Evolutionary conservation across 176 grass and related monocot species (phyloP).

Genomic region (Carex littledalei): DNA sequence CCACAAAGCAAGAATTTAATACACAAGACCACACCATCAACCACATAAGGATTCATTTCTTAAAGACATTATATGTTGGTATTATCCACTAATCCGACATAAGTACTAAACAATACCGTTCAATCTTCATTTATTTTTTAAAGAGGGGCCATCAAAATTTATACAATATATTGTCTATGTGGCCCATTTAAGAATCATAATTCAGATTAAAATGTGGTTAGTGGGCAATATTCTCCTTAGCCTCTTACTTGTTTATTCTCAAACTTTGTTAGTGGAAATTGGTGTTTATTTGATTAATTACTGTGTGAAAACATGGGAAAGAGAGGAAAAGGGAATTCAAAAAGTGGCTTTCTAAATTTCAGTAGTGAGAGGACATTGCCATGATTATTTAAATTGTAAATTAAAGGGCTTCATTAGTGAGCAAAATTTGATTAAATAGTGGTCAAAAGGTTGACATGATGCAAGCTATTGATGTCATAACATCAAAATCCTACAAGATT

Average conservation of each 20-base stretch:
- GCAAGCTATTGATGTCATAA: not conserved
- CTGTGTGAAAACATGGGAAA: conserved; percentile 11
- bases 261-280: conserved; percentile 10
- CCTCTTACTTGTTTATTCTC: conserved; percentile 10
- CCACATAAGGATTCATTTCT: not conserved
- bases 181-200: conserved; percentile 20
- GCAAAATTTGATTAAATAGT: not conserved
- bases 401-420: not conserved
- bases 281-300: not conserved
- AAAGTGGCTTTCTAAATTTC: conserved; percentile 27
- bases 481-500: too few relatives aligned
- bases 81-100: conserved; percentile 21
- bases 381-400: conserved; percentile 20
- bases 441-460: not conserved
- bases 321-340: not conserved
- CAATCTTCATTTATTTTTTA: not conserved
- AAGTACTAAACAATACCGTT: not conserved
- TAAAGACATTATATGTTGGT: conserved; percentile 20
- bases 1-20: not conserved
- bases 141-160: not conserved
- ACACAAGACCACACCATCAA: not conserved
- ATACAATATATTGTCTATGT: not conserved
- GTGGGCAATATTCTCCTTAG: not conserved
- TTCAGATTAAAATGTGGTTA: conserved; percentile 22
- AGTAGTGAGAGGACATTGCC: not conserved